Base-by-base conservation (phyloP, 208 protist genomes). In the Acanthamoeba healyi region DNA sequence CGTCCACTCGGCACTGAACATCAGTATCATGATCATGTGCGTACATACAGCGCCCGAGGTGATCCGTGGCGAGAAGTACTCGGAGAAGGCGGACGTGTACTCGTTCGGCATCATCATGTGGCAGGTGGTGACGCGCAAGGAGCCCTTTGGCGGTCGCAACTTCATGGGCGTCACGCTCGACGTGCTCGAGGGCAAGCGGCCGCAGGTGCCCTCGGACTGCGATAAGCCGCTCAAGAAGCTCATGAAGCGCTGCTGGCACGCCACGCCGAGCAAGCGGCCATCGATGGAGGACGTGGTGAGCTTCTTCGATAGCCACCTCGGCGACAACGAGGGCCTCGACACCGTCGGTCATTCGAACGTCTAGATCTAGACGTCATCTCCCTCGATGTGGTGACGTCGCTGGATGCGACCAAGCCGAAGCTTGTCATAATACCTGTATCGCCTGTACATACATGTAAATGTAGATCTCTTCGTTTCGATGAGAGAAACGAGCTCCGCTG, bases 151-250 rank as follows among this genome's bases (percentile, higher is more conserved):
- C 34, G 65, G 65, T 15, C 65, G 65, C 65, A 74, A 74, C 65
- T 74, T 74, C 65, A 40, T 74, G 65, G 65, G 65, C n/a, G 65
- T 74, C 65, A 74, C 65, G 34, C 65, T 74, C 32, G 65, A 74
- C 65, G 65, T 74, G 65, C 32, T 74, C 65, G 65, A 74, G 65
- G 65, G 65, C 65, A 32, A 40, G 65, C n/a, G 65, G 12, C 65
- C 65, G n/a, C 65, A 32, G 32, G 19, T 74, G 10, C 65, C 65
- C 49, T 6, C 77, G 7, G 36, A 86, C 77, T 38, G 40, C 32
- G 14, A 7, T 46, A 24, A 54, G n/a, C 40, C 77, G n/a, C 17
- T 86, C n/a, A 6, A 24, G 26, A 54, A 86, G 77, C n/a, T 86
- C 14, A 86, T 86, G 36, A 54, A 44, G n/a, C 56, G 22, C 12